Conservation (phyloP, 202 grass and related monocot genomes). For the Alloteropsis angusta region DNA sequence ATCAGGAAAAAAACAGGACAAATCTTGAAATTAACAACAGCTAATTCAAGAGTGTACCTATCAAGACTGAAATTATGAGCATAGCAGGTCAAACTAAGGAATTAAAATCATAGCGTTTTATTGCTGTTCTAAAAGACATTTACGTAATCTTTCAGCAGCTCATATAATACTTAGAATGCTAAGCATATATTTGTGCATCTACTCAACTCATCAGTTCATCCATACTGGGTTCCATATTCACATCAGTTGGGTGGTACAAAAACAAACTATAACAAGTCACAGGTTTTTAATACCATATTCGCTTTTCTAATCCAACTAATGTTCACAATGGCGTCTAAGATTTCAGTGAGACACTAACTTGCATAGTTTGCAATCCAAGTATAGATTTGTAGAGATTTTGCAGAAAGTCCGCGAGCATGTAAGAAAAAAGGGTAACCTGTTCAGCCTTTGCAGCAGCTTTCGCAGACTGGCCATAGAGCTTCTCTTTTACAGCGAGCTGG, state of each 20-base stretch:
- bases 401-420: background rate
- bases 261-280: background rate
- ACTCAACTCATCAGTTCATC: background rate
- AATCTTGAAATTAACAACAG: background rate
- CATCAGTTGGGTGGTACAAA: background rate
- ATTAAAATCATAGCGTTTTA: background rate
- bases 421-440: slow-evolving; percentile 32
- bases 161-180: background rate
- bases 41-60: slow-evolving; percentile 27
- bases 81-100: background rate
- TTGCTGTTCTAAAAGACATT: background rate
- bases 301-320: background rate
- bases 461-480: slow-evolving; percentile 60
- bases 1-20: slow-evolving; percentile 8
- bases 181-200: background rate
- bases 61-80: slow-evolving; percentile 6
- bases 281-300: background rate
- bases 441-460: slow-evolving; percentile 74
- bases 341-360: background rate
- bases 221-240: background rate
- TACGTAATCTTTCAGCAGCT: background rate
- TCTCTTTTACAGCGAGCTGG: slow-evolving; percentile 58
- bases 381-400: background rate
- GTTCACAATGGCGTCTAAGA: background rate
- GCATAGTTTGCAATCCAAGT: background rate